Evolutionary conservation across 495 filamentous ascomycete genomes (phyloP).

Genomic region (Daldinia grandis): DNA sequence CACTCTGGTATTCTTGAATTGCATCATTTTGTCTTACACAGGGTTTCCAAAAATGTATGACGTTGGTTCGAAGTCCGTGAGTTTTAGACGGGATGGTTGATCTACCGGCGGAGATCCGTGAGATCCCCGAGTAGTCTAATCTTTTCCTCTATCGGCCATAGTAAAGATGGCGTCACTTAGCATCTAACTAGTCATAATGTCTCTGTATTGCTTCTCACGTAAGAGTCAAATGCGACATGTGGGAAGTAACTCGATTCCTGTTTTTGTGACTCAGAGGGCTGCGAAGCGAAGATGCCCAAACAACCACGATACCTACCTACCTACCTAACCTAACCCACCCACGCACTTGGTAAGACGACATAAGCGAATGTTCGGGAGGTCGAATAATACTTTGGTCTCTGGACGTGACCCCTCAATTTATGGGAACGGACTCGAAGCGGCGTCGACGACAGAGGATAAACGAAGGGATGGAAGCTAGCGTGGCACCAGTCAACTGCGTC

Average conservation of each 20-base stretch:
- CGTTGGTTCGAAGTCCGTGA: conserved; percentile 8
- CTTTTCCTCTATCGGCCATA: conserved; percentile 15
- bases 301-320: background rate
- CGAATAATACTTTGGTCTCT: conserved; percentile 7
- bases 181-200: background rate
- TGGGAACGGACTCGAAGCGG: conserved; percentile 31
- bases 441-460: conserved; percentile 24
- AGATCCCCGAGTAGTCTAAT: conserved; percentile 14
- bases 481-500: conserved; percentile 34
- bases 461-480: conserved; percentile 19
- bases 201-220: background rate
- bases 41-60: conserved; percentile 7
- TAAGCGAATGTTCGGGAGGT: conserved; percentile 4
- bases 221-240: background rate
- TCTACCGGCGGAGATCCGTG: conserved; percentile 23
- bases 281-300: background rate
- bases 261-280: background rate
- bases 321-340: background rate
- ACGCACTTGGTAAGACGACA: conserved; percentile 4
- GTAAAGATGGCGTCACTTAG: conserved; percentile 2
- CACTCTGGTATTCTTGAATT: background rate
- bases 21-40: background rate
- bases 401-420: conserved; percentile 34
- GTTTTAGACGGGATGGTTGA: conserved; percentile 24
- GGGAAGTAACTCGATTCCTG: background rate